Percentiles rank a stretch among this genome's conserved stretches.
These are phyloP conservation scores for Periconia digitata DNA, from an alignment of 2,329 filamentous ascomycete species.

Conservation along the genomic window DNA sequence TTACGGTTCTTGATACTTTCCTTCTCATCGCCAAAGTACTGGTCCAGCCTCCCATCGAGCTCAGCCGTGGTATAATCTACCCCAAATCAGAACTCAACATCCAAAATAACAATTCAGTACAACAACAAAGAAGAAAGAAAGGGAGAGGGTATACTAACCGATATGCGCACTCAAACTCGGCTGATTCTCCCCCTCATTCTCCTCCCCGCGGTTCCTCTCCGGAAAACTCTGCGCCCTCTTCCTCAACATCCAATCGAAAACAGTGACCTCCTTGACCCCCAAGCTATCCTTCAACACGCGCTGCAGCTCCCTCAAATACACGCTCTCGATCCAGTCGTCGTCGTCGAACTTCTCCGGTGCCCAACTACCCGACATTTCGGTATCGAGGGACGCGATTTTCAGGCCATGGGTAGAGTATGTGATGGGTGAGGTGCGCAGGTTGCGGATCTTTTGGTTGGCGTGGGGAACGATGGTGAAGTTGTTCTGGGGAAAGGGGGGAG, in stretches of 20 bases:
- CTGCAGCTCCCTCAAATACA: constrained; percentile 10
- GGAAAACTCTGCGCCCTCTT: constrained; percentile 11
- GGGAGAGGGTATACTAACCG: background rate
- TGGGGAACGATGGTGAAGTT: constrained; percentile 12
- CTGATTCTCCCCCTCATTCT: constrained; percentile 8
- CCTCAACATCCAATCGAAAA: constrained; percentile 15
- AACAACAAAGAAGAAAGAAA: background rate
- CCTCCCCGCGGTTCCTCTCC: constrained; percentile 3
- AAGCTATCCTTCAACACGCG: constrained; percentile 1
- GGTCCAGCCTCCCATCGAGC: constrained; percentile 7
- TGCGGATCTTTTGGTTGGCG: constrained; percentile 12
- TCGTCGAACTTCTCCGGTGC: constrained; percentile 8
- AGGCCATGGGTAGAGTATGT: constrained; percentile 4
- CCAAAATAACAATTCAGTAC: background rate
- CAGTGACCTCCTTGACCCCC: constrained; percentile 8
- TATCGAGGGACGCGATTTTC: constrained; percentile 3
- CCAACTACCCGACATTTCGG: background rate
- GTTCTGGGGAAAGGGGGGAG: constrained; percentile 9
- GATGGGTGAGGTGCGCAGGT: constrained; percentile 6
- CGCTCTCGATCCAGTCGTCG: constrained; percentile 9
- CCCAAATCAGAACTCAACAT: background rate
- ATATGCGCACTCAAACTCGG: constrained; percentile 11
- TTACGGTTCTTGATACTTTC: constrained; percentile 4
- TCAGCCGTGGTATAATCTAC: constrained; percentile 12
- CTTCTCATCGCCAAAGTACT: constrained; percentile 8